phyloP scores from a whole-genome alignment of 768 basidiomycete genomes.

The Fomitopsis pulvina region DNA sequence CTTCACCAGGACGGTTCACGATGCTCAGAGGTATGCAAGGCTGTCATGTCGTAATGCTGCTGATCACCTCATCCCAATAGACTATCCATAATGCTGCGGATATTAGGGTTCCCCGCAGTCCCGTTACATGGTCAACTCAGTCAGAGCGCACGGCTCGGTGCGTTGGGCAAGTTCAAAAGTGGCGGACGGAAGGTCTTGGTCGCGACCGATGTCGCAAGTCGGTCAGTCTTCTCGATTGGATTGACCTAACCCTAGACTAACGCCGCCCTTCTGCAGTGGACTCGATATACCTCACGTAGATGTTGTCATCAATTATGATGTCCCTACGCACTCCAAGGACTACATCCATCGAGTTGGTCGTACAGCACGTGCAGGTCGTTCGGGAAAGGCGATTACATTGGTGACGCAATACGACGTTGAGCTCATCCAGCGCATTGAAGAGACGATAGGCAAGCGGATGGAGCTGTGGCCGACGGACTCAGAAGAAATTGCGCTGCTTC shows the following conservation, averaged over 20 bases:
- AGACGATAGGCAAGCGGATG: slow-evolving; percentile 87
- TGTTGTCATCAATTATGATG: slow-evolving; percentile 95
- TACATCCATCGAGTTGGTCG: slow-evolving; percentile 98
- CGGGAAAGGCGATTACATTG: slow-evolving; percentile 95
- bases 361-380: slow-evolving; percentile 95
- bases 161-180: slow-evolving; percentile 91
- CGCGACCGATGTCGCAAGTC: slow-evolving; percentile 94
- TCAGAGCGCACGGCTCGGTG: slow-evolving; percentile 90
- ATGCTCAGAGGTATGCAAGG: slow-evolving; percentile 63
- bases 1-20: slow-evolving; percentile 93
- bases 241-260: background rate
- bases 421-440: slow-evolving; percentile 89
- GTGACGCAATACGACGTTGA: slow-evolving; percentile 99
- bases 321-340: slow-evolving; percentile 97
- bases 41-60: background rate
- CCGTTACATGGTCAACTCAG: slow-evolving; percentile 93
- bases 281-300: slow-evolving; percentile 96
- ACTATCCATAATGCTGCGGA: slow-evolving; percentile 82
- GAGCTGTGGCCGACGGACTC: slow-evolving; percentile 80
- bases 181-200: slow-evolving; percentile 89
- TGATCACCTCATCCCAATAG: slow-evolving; percentile 32
- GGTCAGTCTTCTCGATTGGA: slow-evolving; percentile 38
- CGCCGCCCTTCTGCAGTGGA: slow-evolving; percentile 43
- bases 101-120: slow-evolving; percentile 89
- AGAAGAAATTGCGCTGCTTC: slow-evolving; percentile 81